Evolutionary conservation across 306 rosid species (phyloP), one percentile per base, ranked within the genome.

Genomic region (Gastrolobium villosum): DNA sequence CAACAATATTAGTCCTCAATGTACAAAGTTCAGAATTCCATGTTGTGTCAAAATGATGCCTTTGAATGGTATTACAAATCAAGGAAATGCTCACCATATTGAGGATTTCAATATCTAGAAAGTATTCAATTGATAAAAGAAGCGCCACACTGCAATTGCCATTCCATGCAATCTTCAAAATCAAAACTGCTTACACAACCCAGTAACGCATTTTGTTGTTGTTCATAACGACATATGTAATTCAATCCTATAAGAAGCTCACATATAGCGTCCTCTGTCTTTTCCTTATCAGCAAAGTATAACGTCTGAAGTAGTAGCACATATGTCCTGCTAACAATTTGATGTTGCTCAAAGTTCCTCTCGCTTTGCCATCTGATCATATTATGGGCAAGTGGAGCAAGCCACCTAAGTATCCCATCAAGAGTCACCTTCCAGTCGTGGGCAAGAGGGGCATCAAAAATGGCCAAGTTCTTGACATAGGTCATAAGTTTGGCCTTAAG

Each of bases 311-410:
- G 92, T 45, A 95, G 85, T 56, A 95, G 92, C 80, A 95, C 93
- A 26, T 90, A 89, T 7, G 96, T 84, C 74, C 94, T 85, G 49
- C 85, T 82, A 56, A 89, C 86, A 44, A 92, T 85, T 78, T 90
- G 94, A 57, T 88, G 94, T 55, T 95, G 99, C 81, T 95, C 99
- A 3, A 91, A 91, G 62, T 93, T 95, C 10, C 98, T 90, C 87
- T 93, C 99, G 2, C 96, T 90, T 80, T 93, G 99, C 99, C 99
- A 95, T 83, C 95, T 84, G 82, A 95, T 93, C 99, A 91, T 95
- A 59, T 86, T 93, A 76, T 90, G 97, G 4, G 99, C 99, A 62
- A 93, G 83, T 0, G 98, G 98, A 10, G 92, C 87, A 13, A 95
- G 93, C 97, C 99, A 93, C 71, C 74, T 63, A 43, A 95, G 88